These are phyloP conservation scores for Talaromyces sp. DNA, from an alignment of 2,329 filamentous ascomycete genomes.

Conservation along the genomic window DNA sequence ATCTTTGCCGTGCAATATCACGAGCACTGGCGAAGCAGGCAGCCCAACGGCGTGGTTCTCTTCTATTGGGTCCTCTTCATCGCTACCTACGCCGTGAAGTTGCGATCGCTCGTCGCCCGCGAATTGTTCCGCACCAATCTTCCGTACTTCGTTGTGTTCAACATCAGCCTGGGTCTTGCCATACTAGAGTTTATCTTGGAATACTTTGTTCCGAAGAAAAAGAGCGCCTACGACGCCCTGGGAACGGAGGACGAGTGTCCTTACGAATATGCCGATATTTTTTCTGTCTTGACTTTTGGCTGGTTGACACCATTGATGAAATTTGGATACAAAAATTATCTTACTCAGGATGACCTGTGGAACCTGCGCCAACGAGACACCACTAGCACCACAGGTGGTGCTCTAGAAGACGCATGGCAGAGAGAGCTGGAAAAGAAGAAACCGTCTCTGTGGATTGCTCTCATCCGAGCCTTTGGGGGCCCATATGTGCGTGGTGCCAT, in stretches of 20 bases:
- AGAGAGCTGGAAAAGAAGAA: constrained; percentile 66
- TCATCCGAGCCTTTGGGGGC: constrained; percentile 77
- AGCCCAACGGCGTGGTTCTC: constrained; percentile 80
- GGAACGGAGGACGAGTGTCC: constrained; percentile 63
- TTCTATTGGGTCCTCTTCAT: constrained; percentile 90
- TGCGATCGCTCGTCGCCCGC: constrained; percentile 79
- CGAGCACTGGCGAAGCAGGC: constrained; percentile 76
- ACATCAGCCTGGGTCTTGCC: constrained; percentile 65
- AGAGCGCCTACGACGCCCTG: constrained; percentile 63
- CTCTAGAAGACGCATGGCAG: constrained; percentile 72
- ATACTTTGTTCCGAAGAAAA: constrained; percentile 78
- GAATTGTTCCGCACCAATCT: constrained; percentile 61
- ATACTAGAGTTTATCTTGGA: constrained; percentile 70
- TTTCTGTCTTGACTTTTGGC: constrained; percentile 87
- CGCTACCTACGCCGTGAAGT: constrained; percentile 72
- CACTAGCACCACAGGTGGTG: constrained; percentile 65
- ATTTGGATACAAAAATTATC: constrained; percentile 81
- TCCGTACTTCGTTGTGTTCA: constrained; percentile 74
- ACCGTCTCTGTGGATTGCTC: constrained; percentile 80
- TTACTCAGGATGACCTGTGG: constrained; percentile 96
- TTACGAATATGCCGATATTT: constrained; percentile 87
- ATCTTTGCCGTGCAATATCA: constrained; percentile 78
- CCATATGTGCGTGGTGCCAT: constrained; percentile 76
- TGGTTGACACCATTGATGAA: constrained; percentile 99
- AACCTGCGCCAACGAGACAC: constrained; percentile 76